Percentiles rank a stretch among this genome's conserved stretches.
Evolutionary conservation across 202 grass and related monocot species (phyloP).

Genomic region (Setaria viridis): DNA sequence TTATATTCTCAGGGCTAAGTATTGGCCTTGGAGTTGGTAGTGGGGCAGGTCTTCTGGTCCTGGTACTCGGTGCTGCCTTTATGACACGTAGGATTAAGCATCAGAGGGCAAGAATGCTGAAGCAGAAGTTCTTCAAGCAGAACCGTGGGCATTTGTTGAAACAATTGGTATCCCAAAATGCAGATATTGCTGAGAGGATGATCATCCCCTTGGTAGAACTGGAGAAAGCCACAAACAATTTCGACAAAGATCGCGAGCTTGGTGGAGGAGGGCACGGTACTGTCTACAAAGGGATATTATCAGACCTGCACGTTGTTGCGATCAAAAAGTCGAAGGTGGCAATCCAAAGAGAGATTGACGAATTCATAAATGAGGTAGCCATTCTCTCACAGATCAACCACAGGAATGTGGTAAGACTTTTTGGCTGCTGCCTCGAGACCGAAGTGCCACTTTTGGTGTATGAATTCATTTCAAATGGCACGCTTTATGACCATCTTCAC

Average conservation of each 20-base stretch:
- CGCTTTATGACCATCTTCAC: not conserved
- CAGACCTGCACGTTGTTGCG: not conserved
- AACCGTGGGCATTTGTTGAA: not conserved
- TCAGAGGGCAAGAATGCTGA: not conserved
- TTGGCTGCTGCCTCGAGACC: not conserved
- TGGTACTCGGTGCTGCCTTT: not conserved
- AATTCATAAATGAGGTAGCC: slow-evolving; percentile 1
- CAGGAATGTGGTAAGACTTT: not conserved
- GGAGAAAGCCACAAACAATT: slow-evolving; percentile 16
- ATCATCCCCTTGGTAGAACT: not conserved
- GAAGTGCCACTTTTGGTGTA: not conserved
- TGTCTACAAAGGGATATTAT: slow-evolving; percentile 2
- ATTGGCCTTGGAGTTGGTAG: not conserved
- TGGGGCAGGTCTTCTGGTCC: not conserved
- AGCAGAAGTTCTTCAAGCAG: slow-evolving; percentile 1
- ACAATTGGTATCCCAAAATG: not conserved
- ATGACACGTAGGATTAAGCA: not conserved
- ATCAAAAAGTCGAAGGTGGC: not conserved
- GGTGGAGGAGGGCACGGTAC: not conserved
- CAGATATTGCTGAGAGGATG: not conserved
- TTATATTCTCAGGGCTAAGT: not conserved
- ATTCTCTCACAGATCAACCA: not conserved
- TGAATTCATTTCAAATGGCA: slow-evolving; percentile 9
- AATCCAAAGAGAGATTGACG: not conserved
- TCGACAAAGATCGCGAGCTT: not conserved